These are phyloP conservation scores for Claviceps africana DNA, from an alignment of 2,329 filamentous ascomycete genomes.

Conservation along the genomic window DNA sequence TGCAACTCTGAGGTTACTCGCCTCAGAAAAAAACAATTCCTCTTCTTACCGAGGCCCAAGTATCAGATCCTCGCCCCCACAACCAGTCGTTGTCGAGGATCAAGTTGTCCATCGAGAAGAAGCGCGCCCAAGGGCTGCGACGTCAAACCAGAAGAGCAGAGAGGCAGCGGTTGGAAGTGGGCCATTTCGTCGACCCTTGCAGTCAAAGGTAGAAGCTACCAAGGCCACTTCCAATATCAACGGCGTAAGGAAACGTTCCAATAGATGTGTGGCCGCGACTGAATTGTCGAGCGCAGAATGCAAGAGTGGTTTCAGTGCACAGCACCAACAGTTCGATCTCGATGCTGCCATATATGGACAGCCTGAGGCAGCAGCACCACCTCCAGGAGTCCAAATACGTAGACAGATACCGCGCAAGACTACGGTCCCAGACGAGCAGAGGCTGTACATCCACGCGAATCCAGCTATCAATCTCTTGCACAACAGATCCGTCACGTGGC, in stretches of 20 bases:
- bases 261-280: too few species aligned
- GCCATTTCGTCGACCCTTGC: not conserved
- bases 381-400: slow-evolving; percentile 9
- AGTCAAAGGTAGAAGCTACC: not conserved
- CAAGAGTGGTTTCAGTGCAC: not conserved
- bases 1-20: not conserved
- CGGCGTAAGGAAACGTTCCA: not conserved
- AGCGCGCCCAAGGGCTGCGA: not conserved
- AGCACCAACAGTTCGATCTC: slow-evolving; percentile 15
- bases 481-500: slow-evolving; percentile 30
- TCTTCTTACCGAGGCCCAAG: not conserved
- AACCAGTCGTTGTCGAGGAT: not conserved
- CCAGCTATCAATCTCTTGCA: slow-evolving; percentile 35
- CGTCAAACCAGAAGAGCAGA: not conserved
- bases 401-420: not conserved
- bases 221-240: not conserved
- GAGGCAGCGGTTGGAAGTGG: not conserved
- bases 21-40: not conserved
- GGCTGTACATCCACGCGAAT: slow-evolving; percentile 32
- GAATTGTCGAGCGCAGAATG: not conserved
- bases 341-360: slow-evolving; percentile 27
- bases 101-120: not conserved
- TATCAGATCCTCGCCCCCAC: not conserved
- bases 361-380: slow-evolving; percentile 11
- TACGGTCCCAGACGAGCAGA: slow-evolving; percentile 14